phyloP scores from a whole-genome alignment of 768 basidiomycete genomes.

The Auricularia auricula-judae region DNA sequence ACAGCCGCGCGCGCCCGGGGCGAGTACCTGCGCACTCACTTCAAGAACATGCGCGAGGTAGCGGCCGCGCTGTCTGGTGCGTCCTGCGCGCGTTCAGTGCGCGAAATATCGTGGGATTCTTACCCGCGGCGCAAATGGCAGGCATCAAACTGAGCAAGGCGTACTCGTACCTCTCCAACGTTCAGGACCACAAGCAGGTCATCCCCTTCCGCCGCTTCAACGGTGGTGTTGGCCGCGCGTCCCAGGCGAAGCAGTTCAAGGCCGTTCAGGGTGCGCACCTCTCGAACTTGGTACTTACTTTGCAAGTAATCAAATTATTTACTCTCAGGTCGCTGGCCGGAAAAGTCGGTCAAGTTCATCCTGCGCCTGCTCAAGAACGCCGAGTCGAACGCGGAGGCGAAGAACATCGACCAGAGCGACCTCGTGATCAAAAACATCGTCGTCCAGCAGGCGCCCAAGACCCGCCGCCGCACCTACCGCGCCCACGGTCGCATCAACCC shows the following conservation, averaged over 20 bases:
- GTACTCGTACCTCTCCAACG: constrained; percentile 86
- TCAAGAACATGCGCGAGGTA: constrained; percentile 99
- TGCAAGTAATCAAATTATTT: not conserved
- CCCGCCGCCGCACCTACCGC: constrained; percentile 97
- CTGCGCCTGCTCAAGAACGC: constrained; percentile 94
- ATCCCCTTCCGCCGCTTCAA: constrained; percentile 95
- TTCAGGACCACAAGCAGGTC: constrained; percentile 91
- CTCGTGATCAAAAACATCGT: constrained; percentile 93
- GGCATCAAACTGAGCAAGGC: constrained; percentile 93
- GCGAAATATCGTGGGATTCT: not conserved
- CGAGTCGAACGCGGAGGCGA: constrained; percentile 96
- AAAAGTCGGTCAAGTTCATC: constrained; percentile 96
- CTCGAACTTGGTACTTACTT: not conserved
- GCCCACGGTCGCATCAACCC: constrained; percentile 97
- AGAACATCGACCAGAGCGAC: constrained; percentile 88
- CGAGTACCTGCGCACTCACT: constrained; percentile 97
- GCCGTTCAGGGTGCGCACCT: constrained; percentile 76
- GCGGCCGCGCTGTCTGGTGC: constrained; percentile 85
- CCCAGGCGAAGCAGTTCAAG: constrained; percentile 94
- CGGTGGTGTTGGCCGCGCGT: constrained; percentile 89
- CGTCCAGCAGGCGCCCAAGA: constrained; percentile 98
- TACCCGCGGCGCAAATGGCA: constrained; percentile 17
- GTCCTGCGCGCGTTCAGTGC: constrained; percentile 10
- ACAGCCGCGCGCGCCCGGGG: constrained; percentile 85
- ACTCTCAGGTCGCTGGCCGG: constrained; percentile 94